A percentile compares a stretch with the other conserved stretches of the same genome.
These are phyloP conservation scores for Komagataella mondaviorum DNA, from an alignment of 805 yeast species.

Conservation along the genomic window DNA sequence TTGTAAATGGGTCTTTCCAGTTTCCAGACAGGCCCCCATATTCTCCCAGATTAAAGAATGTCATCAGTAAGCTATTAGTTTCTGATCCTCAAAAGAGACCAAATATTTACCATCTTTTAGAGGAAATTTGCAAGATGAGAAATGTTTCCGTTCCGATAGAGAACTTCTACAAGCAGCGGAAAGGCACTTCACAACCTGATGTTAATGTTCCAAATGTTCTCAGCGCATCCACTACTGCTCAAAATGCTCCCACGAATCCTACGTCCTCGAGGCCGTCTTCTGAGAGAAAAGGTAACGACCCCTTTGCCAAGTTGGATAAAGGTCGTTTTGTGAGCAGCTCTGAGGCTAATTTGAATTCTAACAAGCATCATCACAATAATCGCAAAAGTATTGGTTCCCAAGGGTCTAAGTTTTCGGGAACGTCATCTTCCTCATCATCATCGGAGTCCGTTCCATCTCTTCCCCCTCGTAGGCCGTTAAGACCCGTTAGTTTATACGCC, in stretches of 20 bases:
- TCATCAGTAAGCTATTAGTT: conserved; percentile 46
- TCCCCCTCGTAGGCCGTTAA: background rate
- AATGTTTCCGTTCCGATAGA: conserved; percentile 28
- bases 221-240: background rate
- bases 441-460: background rate
- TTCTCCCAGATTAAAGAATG: conserved; percentile 46
- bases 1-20: conserved; percentile 39
- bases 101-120: conserved; percentile 55
- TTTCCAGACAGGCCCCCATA: conserved; percentile 45
- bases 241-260: background rate
- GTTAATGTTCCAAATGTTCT: conserved; percentile 6
- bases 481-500: background rate
- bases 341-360: background rate
- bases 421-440: background rate
- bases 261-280: background rate
- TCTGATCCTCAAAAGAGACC: conserved; percentile 66
- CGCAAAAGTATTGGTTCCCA: background rate
- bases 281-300: background rate
- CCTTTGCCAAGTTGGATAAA: background rate
- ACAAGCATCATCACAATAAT: background rate
- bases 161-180: conserved; percentile 18
- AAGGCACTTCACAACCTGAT: conserved; percentile 2
- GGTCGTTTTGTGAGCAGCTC: background rate
- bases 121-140: conserved; percentile 52
- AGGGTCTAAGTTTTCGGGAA: background rate